Conservation (phyloP, 345 rosid genomes). For the Brassica rapa region DNA sequence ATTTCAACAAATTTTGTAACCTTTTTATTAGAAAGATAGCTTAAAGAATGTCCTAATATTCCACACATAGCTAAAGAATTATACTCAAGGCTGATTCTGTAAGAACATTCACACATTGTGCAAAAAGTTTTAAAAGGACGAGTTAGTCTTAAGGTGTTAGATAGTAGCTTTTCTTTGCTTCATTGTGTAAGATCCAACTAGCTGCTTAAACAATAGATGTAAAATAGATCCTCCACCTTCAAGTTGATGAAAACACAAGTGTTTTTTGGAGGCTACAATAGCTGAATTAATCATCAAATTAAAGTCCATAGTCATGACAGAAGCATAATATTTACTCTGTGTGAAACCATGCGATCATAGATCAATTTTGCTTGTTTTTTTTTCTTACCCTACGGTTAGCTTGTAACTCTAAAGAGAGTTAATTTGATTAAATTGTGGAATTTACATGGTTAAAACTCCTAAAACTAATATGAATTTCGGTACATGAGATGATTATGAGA, state of each 20-base stretch:
- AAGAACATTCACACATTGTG: not conserved
- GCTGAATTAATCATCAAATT: no score
- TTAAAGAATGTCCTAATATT: no score
- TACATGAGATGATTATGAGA: not conserved
- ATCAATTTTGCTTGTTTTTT: not conserved
- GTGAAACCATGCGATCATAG: not conserved
- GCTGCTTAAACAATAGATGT: not conserved
- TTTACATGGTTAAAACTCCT: not conserved
- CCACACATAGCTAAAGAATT: not conserved
- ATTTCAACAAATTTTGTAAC: no score
- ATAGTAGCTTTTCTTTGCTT: not conserved
- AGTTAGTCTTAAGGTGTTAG: not conserved
- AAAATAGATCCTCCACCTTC: not conserved
- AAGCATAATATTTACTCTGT: not conserved
- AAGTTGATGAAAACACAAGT: not conserved
- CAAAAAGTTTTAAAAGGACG: not conserved
- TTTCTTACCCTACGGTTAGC: not conserved
- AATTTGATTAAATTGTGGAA: conserved; percentile 9
- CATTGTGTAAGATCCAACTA: not conserved
- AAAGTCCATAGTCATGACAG: not conserved
- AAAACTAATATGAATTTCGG: not conserved
- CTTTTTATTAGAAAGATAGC: no score
- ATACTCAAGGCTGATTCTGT: not conserved
- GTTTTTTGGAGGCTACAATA: not conserved
- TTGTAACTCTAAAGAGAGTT: not conserved